phyloP scores from a whole-genome alignment of 1,139 yeast genomes.

The Candida frijolesensis region DNA sequence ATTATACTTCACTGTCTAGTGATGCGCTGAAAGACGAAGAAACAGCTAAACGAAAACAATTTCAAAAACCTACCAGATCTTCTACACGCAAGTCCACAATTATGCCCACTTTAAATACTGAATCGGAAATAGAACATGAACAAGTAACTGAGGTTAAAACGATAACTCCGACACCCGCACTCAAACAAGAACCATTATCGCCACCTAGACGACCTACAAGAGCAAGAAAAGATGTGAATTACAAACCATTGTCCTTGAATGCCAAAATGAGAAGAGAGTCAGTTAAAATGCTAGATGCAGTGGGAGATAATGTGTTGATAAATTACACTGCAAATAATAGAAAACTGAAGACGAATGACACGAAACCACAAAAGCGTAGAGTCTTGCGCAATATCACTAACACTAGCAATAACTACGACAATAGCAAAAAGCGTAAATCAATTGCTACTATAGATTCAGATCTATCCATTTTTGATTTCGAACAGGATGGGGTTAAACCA shows the following conservation, averaged over 20 bases:
- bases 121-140: not conserved
- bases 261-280: slow-evolving; percentile 73
- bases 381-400: slow-evolving; percentile 25
- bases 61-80: not conserved
- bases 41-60: not conserved
- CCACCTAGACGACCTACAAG: slow-evolving; percentile 17
- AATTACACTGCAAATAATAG: slow-evolving; percentile 28
- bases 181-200: not conserved
- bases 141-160: not conserved
- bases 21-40: not conserved
- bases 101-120: not conserved
- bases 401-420: slow-evolving; percentile 14
- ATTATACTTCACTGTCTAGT: not conserved
- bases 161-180: not conserved
- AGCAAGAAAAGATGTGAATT: slow-evolving; percentile 50
- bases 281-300: slow-evolving; percentile 61
- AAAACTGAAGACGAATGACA: not conserved
- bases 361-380: slow-evolving; percentile 15
- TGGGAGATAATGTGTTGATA: slow-evolving; percentile 36
- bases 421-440: slow-evolving; percentile 9
- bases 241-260: slow-evolving; percentile 67
- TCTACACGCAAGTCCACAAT: not conserved
- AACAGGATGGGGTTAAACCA: slow-evolving; percentile 16
- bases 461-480: slow-evolving; percentile 34
- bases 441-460: slow-evolving; percentile 11